Conservation (phyloP, 2,329 filamentous ascomycete genomes). For the Chalara sp. region DNA sequence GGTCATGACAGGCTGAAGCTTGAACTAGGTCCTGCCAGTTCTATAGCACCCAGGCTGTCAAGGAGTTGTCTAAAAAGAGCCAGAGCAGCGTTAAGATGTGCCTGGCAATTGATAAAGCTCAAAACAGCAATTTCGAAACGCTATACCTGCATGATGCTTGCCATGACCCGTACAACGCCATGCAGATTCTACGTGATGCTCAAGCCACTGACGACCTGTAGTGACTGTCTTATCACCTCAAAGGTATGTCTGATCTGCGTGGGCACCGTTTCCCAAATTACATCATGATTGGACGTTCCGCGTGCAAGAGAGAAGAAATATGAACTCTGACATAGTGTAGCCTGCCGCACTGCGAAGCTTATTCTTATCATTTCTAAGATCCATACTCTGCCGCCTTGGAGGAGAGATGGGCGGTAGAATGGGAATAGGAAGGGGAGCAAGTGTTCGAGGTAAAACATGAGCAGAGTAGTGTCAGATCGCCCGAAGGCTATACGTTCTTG, state of each 20-base stretch:
- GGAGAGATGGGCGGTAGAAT: slow-evolving; percentile 49
- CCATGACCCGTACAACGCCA: slow-evolving; percentile 33
- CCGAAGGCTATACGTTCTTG: no score
- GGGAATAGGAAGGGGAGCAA: slow-evolving; percentile 57
- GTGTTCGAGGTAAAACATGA: slow-evolving; percentile 56
- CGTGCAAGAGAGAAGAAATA: slow-evolving; percentile 42
- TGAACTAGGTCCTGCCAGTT: slow-evolving; percentile 2
- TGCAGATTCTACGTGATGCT: slow-evolving; percentile 13
- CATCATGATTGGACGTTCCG: slow-evolving; percentile 24
- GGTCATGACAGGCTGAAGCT: slow-evolving; percentile 13
- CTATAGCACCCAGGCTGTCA: slow-evolving; percentile 14
- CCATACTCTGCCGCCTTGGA: slow-evolving; percentile 54
- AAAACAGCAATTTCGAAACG: slow-evolving; percentile 44
- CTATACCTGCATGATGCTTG: slow-evolving; percentile 46
- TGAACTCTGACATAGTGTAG: slow-evolving; percentile 45
- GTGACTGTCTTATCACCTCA: slow-evolving; percentile 34
- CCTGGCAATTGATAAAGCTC: slow-evolving; percentile 41
- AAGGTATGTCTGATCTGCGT: slow-evolving; percentile 31
- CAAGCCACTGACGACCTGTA: slow-evolving; percentile 23
- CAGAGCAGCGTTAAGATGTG: slow-evolving; percentile 44
- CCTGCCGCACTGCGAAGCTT: slow-evolving; percentile 49
- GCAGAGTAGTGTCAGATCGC: slow-evolving; percentile 26
- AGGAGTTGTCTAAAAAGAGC: slow-evolving; percentile 39
- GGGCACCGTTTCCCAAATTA: slow-evolving; percentile 31
- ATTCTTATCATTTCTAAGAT: slow-evolving; percentile 49